Conservation (phyloP, 768 basidiomycete genomes). For the Kwoniella heveanensis region DNA sequence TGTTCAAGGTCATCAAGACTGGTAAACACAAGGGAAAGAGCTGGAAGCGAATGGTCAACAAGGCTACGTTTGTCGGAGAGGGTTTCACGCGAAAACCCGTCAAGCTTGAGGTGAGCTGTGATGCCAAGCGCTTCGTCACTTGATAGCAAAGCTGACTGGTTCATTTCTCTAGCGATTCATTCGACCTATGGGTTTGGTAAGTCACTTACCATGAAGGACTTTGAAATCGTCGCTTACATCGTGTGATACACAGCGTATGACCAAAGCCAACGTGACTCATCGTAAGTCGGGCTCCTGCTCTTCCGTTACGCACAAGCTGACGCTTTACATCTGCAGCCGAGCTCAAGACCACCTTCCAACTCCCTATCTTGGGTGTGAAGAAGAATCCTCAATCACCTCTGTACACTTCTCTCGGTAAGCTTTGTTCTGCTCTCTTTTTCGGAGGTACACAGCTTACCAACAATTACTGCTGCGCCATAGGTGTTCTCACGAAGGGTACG, state of each 20-base stretch:
- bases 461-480: constrained; percentile 60
- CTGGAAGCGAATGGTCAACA: constrained; percentile 99
- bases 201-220: constrained; percentile 8
- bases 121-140: neutral
- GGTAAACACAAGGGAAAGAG: constrained; percentile 94
- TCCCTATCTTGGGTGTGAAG: constrained; percentile 96
- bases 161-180: constrained; percentile 69
- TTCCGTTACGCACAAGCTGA: neutral
- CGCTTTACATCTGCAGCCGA: constrained; percentile 66
- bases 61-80: constrained; percentile 98
- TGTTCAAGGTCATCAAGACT: constrained; percentile 98
- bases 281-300: constrained; percentile 63
- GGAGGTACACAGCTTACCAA: neutral
- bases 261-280: constrained; percentile 98
- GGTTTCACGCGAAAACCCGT: constrained; percentile 97
- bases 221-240: neutral
- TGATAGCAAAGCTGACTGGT: constrained; percentile 1
- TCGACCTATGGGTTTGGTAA: constrained; percentile 83
- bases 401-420: constrained; percentile 60
- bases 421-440: constrained; percentile 58
- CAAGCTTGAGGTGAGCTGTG: constrained; percentile 73
- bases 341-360: constrained; percentile 96
- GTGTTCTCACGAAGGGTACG: constrained; percentile 97
- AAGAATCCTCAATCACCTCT: constrained; percentile 96
- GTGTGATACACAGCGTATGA: constrained; percentile 65